A percentile compares a stretch with the other conserved stretches of the same genome.
These are phyloP conservation scores for Entomophthora muscae DNA, from an alignment of 371 early-diverging fungal species.

Conservation along the genomic window DNA sequence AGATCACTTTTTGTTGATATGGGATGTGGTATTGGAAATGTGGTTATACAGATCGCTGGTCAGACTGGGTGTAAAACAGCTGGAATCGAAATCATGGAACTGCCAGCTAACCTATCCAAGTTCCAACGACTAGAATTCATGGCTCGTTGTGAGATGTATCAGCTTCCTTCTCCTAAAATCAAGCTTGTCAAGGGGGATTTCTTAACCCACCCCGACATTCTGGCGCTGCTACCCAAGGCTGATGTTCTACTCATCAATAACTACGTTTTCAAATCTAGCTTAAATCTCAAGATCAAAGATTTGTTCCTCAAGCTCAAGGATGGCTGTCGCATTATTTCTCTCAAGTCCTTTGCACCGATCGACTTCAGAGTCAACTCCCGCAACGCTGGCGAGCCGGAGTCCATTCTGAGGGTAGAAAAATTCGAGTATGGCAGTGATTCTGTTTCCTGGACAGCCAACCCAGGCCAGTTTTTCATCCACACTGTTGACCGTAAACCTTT, in stretches of 20 bases:
- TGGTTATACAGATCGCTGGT: slow-evolving; percentile 85
- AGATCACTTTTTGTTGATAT: slow-evolving; percentile 75
- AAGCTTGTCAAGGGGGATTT: slow-evolving; percentile 58
- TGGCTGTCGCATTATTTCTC: slow-evolving; percentile 63
- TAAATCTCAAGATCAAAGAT: slow-evolving; percentile 67
- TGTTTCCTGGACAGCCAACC: slow-evolving; percentile 84
- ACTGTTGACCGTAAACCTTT: slow-evolving; percentile 58
- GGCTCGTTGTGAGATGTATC: slow-evolving; percentile 42
- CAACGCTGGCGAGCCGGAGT: slow-evolving; percentile 61
- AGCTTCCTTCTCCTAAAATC: slow-evolving; percentile 39
- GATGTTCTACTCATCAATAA: slow-evolving; percentile 90
- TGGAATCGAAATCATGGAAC: slow-evolving; percentile 88
- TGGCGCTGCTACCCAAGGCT: slow-evolving; percentile 49
- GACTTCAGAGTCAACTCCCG: slow-evolving; percentile 60
- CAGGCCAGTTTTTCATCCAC: slow-evolving; percentile 70
- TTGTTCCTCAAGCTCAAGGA: slow-evolving; percentile 81
- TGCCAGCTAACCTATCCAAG: slow-evolving; percentile 59
- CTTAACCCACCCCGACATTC: slow-evolving; percentile 37
- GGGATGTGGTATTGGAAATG: slow-evolving; percentile 91
- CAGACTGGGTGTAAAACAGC: slow-evolving; percentile 64
- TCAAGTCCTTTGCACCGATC: slow-evolving; percentile 59
- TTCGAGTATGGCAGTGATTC: slow-evolving; percentile 63
- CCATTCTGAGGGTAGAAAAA: slow-evolving; percentile 56
- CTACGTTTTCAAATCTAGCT: slow-evolving; percentile 69
- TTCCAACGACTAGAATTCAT: slow-evolving; percentile 68